Evolutionary conservation across 495 filamentous ascomycete genomes (phyloP).

Genomic region (Trichoderma gamsii): DNA sequence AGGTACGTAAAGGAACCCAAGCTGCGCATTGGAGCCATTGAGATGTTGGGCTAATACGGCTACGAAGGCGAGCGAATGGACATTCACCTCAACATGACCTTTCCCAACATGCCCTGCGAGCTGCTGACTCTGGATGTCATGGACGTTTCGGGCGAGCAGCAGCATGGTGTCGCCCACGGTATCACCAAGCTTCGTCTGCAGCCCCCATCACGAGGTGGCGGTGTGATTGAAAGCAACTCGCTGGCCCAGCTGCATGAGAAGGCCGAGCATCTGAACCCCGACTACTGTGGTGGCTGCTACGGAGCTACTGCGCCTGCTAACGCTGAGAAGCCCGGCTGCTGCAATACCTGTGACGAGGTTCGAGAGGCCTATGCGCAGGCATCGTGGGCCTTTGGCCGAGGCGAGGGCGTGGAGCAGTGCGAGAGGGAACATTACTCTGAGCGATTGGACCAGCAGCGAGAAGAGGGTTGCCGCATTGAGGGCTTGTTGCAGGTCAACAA

Average conservation of each 20-base stretch:
- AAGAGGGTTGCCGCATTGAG: slow-evolving; percentile 92
- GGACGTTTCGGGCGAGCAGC: slow-evolving; percentile 96
- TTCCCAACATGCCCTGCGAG: slow-evolving; percentile 90
- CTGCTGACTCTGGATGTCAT: slow-evolving; percentile 95
- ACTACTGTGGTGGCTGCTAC: slow-evolving; percentile 92
- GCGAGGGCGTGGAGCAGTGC: slow-evolving; percentile 92
- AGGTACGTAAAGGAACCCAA: slow-evolving; percentile 49
- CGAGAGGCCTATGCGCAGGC: slow-evolving; percentile 83
- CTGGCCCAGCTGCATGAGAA: slow-evolving; percentile 67
- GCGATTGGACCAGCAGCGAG: slow-evolving; percentile 74
- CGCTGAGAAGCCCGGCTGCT: slow-evolving; percentile 74
- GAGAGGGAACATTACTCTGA: slow-evolving; percentile 88
- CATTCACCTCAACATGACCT: slow-evolving; percentile 96
- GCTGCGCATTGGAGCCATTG: background rate
- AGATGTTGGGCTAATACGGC: background rate
- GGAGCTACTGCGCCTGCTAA: slow-evolving; percentile 67
- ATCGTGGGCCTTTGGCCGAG: slow-evolving; percentile 88
- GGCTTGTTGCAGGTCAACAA: slow-evolving; percentile 94
- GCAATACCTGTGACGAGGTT: slow-evolving; percentile 95
- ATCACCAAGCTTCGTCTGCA: slow-evolving; percentile 80
- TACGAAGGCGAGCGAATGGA: slow-evolving; percentile 86
- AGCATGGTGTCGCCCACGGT: slow-evolving; percentile 86
- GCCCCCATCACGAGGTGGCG: slow-evolving; percentile 64
- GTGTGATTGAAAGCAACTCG: slow-evolving; percentile 66
- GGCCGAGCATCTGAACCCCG: slow-evolving; percentile 78